These are phyloP conservation scores for Austroboletus niveus DNA, from an alignment of 1,284 basidiomycete species.

Conservation along the genomic window DNA sequence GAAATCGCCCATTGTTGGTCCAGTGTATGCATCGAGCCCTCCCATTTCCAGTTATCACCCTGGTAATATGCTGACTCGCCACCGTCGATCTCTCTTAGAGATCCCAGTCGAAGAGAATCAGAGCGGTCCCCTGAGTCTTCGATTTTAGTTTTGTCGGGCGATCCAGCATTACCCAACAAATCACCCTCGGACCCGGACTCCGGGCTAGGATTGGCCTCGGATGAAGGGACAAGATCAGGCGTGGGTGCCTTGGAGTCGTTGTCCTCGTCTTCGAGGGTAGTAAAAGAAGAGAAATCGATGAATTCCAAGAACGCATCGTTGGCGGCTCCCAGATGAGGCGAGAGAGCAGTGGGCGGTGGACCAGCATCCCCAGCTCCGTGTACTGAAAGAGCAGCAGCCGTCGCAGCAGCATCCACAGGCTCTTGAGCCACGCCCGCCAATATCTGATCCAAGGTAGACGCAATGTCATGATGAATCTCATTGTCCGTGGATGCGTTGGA, in stretches of 20 bases:
- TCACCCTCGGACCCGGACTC: slow-evolving; percentile 68
- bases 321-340: slow-evolving; percentile 36
- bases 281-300: slow-evolving; percentile 67
- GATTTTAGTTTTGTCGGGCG: slow-evolving; percentile 42
- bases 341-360: slow-evolving; percentile 36
- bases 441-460: slow-evolving; percentile 59
- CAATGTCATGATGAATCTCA: slow-evolving; percentile 50
- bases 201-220: slow-evolving; percentile 74
- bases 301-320: slow-evolving; percentile 40
- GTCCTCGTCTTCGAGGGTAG: slow-evolving; percentile 57
- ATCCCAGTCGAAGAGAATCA: slow-evolving; percentile 57
- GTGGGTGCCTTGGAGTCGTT: slow-evolving; percentile 61
- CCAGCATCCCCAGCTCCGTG: slow-evolving; percentile 28
- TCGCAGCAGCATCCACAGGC: slow-evolving; percentile 32
- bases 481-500: slow-evolving; percentile 36
- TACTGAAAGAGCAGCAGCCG: slow-evolving; percentile 35
- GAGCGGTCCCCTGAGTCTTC: slow-evolving; percentile 43
- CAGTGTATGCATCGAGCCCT: slow-evolving; percentile 55
- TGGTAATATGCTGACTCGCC: slow-evolving; percentile 72
- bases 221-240: slow-evolving; percentile 65
- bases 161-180: slow-evolving; percentile 34
- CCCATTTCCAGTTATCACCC: slow-evolving; percentile 68
- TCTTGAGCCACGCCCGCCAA: slow-evolving; percentile 52
- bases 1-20: slow-evolving; percentile 75
- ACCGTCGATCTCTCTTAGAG: slow-evolving; percentile 70